Conservation (phyloP, 1,284 basidiomycete species). For the Ceratobasidium sp. region DNA sequence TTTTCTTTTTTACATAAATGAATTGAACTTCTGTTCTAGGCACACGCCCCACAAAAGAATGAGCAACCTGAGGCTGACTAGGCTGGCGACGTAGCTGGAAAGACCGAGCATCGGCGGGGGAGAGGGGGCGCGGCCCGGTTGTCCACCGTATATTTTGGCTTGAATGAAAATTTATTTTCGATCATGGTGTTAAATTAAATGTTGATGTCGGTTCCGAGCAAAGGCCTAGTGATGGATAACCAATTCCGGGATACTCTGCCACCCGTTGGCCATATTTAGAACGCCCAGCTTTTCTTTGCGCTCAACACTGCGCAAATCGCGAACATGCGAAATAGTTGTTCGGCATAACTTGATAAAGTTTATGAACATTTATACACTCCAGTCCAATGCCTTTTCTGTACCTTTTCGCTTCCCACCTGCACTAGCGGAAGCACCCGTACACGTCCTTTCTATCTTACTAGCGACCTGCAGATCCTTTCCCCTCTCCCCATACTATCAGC, state of each 20-base stretch:
- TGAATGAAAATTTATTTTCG: no score
- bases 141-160: no score
- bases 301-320: not conserved
- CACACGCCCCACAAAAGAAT: not conserved
- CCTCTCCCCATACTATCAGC: no score
- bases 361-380: not conserved
- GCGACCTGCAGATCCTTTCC: no score
- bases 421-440: no score
- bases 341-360: not conserved
- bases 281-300: not conserved
- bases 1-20: slow-evolving; percentile 16
- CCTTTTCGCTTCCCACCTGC: no score
- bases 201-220: not conserved
- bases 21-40: not conserved
- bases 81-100: not conserved
- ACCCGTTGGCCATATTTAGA: not conserved
- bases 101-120: slow-evolving; percentile 12
- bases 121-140: no score
- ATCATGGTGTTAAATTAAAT: no score
- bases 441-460: no score
- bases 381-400: not conserved
- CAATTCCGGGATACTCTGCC: not conserved
- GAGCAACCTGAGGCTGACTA: not conserved
- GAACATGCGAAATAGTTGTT: not conserved
- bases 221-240: not conserved